Evolutionary conservation across 228 moss, liverwort and hornwort genomes (phyloP).

Genomic region (Sphagnum magellanicum): DNA sequence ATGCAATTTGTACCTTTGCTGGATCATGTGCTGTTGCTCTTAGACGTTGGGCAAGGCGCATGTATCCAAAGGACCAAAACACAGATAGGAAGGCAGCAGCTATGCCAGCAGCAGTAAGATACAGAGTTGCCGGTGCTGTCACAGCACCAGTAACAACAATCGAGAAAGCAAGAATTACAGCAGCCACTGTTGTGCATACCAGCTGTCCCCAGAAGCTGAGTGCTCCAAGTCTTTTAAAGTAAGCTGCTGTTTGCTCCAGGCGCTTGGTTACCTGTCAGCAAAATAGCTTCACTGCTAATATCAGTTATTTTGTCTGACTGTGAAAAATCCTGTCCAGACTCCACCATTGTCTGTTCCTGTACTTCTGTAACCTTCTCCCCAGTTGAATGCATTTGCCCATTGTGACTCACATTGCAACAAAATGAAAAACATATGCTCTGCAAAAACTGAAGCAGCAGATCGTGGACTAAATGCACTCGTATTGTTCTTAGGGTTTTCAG

Average conservation of each 20-base stretch:
- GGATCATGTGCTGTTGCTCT: conserved; percentile 60
- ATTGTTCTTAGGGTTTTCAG: too few species aligned
- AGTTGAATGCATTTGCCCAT: too few species aligned
- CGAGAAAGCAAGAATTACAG: conserved; percentile 72
- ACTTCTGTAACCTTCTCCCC: too few species aligned
- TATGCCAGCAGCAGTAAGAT: conserved; percentile 69
- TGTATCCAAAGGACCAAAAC: conserved; percentile 86
- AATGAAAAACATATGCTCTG: too few species aligned
- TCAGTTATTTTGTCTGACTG: too few species aligned
- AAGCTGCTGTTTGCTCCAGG: conserved; percentile 48
- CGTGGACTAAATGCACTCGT: too few species aligned
- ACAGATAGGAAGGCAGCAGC: conserved; percentile 71
- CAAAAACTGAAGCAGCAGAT: too few species aligned
- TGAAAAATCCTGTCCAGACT: too few species aligned
- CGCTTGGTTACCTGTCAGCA: conserved; percentile 46
- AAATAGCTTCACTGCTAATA: too few species aligned
- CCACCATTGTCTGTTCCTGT: too few species aligned
- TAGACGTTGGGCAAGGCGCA: conserved; percentile 61
- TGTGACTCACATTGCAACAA: too few species aligned
- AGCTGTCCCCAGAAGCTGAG: conserved; percentile 60
- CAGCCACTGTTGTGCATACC: conserved; percentile 41
- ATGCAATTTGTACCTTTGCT: conserved; percentile 37
- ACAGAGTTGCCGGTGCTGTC: conserved; percentile 58
- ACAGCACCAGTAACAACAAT: conserved; percentile 65
- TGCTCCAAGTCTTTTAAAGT: conserved; percentile 50